Evolutionary conservation across 2,329 filamentous ascomycete genomes (phyloP), one percentile per base, ranked within the genome.

Genomic region (Cladophialophora immunda): DNA sequence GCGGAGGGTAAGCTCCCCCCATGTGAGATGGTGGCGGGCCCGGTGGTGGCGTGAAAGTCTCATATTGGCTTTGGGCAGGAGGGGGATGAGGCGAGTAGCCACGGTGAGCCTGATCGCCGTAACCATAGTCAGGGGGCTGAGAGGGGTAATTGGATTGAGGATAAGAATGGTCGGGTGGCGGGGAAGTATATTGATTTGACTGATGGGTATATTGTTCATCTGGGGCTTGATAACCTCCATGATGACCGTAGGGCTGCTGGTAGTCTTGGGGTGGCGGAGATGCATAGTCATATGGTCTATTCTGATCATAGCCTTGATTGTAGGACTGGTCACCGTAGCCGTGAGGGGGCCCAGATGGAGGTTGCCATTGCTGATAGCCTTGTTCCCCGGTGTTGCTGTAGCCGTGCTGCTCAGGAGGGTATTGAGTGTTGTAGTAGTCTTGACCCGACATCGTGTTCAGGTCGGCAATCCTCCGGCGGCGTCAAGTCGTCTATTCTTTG

Each of bases 311-410:
- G 30, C 67, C 60, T 54, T 71, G 67, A 15, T 36, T 30, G 52
- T 65, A 64, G 15, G 56, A 30, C 19, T 63, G 47, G 29, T 70
- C 55, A 45, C 57, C 61, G 30, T 58, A 50, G 30, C 45, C 56
- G 29, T 65, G 58, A 54, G 27, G 22, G 9, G 65, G 62, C n/a
- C 64, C 56, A 17, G 58, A 36, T 11, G 67, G 55, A 53, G 52
- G 45, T 36, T 62, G 57, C 66, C 65, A 71, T 65, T 69, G 59
- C 36, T 69, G 62, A 8, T 69, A 57, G 13, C 59, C 55, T 50
- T 66, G 63, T 11, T 65, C 47, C 9, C 30, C 41, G 19, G 36
- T 32, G 29, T 63, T 54, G 8, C 47, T 45, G 64, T 68, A 67
- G 45, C 65, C 66, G 32, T 69, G 62, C 45, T 68, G 61, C 17